Evolutionary conservation across 306 rosid species (phyloP).

Genomic region (Astragalus glycyphyllos): DNA sequence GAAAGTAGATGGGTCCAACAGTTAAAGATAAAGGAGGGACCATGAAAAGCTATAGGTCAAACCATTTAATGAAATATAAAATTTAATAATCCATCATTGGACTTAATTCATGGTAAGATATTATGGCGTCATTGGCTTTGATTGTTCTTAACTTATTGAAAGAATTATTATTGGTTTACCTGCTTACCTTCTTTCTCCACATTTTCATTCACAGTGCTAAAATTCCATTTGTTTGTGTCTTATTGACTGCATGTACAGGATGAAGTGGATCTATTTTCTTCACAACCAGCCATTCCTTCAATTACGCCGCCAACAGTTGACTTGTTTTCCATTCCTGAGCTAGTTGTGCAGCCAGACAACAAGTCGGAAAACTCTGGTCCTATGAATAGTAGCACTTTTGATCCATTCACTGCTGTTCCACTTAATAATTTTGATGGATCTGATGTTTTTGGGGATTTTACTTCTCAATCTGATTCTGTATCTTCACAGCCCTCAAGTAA

Average conservation of each 20-base stretch:
- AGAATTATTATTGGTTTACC: slow-evolving; percentile 21
- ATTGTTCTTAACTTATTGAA: too few relatives aligned
- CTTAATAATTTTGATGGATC: slow-evolving; percentile 83
- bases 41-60: neutral
- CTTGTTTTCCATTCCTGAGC: slow-evolving; percentile 70
- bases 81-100: slow-evolving; percentile 7
- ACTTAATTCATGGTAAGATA: slow-evolving; percentile 13
- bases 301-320: slow-evolving; percentile 72
- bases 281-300: slow-evolving; percentile 66
- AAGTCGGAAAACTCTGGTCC: slow-evolving; percentile 58
- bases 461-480: slow-evolving; percentile 67
- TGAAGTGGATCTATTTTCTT: slow-evolving; percentile 78
- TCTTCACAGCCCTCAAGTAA: slow-evolving; percentile 63
- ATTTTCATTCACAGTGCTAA: slow-evolving; percentile 37
- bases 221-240: slow-evolving; percentile 22
- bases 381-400: slow-evolving; percentile 54
- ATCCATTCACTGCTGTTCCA: slow-evolving; percentile 94
- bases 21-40: neutral
- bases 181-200: slow-evolving; percentile 21
- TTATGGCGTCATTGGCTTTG: neutral
- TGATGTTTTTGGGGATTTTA: slow-evolving; percentile 74
- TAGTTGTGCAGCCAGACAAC: slow-evolving; percentile 63
- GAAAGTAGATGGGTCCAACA: neutral
- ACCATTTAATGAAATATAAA: neutral
- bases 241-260: slow-evolving; percentile 56